phyloP scores from a whole-genome alignment of 2,329 filamentous ascomycete genomes.

The Penicillium glabrum region DNA sequence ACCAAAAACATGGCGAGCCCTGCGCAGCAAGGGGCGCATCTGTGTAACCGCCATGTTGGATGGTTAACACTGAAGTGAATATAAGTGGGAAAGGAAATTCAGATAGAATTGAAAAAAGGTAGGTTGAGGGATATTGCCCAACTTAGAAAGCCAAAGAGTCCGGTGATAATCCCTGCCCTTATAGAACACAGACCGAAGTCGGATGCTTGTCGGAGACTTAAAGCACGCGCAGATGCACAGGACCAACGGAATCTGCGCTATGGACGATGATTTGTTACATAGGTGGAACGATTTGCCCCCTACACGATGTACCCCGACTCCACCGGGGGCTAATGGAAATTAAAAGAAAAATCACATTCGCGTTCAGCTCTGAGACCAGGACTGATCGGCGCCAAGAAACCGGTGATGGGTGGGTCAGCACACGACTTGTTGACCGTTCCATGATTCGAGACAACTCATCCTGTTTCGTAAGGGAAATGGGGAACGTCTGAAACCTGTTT shows the following conservation, averaged over 20 bases:
- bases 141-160: background rate
- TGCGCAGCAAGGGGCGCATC: constrained; percentile 5
- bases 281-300: background rate
- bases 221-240: background rate
- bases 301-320: background rate
- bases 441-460: background rate
- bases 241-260: background rate
- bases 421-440: background rate
- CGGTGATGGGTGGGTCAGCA: constrained; percentile 1
- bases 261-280: background rate
- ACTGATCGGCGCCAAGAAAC: background rate
- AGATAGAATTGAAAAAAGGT: background rate
- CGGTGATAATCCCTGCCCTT: constrained; percentile 8
- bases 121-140: background rate
- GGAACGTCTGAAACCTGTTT: background rate
- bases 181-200: constrained; percentile 7
- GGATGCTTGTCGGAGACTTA: constrained; percentile 1
- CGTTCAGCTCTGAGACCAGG: background rate
- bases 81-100: background rate
- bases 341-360: background rate
- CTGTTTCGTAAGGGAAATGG: background rate
- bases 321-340: background rate
- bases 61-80: background rate
- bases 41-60: background rate
- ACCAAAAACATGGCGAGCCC: constrained; percentile 4